Base-by-base conservation (phyloP, 176 grass and related monocot species). In the maize (Zea mays) region DNA sequence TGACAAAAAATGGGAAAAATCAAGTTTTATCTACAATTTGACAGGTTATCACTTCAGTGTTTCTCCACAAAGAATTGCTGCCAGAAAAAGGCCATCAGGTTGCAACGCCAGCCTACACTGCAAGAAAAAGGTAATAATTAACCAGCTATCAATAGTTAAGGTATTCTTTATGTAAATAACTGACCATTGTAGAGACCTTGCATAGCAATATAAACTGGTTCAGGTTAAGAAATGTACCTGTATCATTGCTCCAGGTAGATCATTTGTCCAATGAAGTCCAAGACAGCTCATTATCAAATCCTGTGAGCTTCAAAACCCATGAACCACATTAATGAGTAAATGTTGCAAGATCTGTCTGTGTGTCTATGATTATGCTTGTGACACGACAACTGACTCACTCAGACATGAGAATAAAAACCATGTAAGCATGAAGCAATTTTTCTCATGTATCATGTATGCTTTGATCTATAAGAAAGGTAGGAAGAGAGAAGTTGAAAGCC, bases 251-350 rank as follows among this genome's bases (percentile, higher is more conserved):
- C 91, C 91, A 81, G 89, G 95, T 58, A 94, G 78, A 90, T 98
- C 95, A 90, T 94, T 98, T 65, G 91, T 98, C 95, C 95, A 94
- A 84, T 98, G 95, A 83, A 98, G 91, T 34, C 95, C 95, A 73
- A 98, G 80, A 85, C 95, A 94, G 81, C 89, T 94, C 78, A 98
- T 78, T 67, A 94, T 82, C 83, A 90, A 85, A 81, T 98, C 95
- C 89, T 90, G 81, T 1, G 91, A 98, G 62, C 95, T 98, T 89
- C 47, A 90, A 42, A 79, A 73, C 72, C n/a, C n/a, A n/a, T n/a
- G n/a, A n/a, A n/a, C n/a, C n/a, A n/a, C n/a, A n/a, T n/a, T n/a
- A n/a, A n/a, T 14, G 48, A 54, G 15, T 44, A 71, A 36, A 70
- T 41, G 10, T 19, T 45, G 38, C 71, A 76, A 55, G 20, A 76